Evolutionary conservation across 1,139 yeast species (phyloP).

Genomic region (Suhomyces chickasaworum): DNA sequence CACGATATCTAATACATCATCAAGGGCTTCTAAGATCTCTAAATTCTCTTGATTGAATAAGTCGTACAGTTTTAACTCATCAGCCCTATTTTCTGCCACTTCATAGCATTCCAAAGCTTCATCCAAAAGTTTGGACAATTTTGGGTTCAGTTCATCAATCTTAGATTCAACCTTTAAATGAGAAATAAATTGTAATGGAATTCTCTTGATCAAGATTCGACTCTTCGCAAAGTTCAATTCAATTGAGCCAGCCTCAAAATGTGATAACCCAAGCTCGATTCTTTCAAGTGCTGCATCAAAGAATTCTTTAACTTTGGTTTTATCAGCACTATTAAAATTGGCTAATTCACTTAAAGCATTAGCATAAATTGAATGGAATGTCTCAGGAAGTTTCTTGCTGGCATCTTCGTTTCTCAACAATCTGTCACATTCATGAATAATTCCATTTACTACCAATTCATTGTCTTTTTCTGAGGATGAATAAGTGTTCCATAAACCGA

Average conservation of each 20-base stretch:
- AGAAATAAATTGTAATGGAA: constrained; percentile 60
- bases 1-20: constrained; percentile 65
- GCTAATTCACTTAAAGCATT: constrained; percentile 71
- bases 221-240: constrained; percentile 56
- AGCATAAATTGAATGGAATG: constrained; percentile 75
- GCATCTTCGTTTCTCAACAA: constrained; percentile 52
- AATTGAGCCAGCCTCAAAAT: constrained; percentile 46
- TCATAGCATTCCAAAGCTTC: constrained; percentile 48
- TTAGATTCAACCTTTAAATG: constrained; percentile 44
- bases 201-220: constrained; percentile 55
- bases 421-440: constrained; percentile 90
- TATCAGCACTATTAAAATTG: constrained; percentile 47
- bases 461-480: constrained; percentile 55
- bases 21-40: constrained; percentile 56
- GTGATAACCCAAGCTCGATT: constrained; percentile 58
- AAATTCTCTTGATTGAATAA: constrained; percentile 44
- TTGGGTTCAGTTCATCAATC: constrained; percentile 26
- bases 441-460: constrained; percentile 73
- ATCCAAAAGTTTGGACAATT: constrained; percentile 41
- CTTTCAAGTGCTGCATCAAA: constrained; percentile 76
- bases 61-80: constrained; percentile 25
- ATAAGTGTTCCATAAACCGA: constrained; percentile 70
- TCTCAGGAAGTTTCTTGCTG: constrained; percentile 46
- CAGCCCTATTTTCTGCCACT: constrained; percentile 42
- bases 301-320: constrained; percentile 50